Evolutionary conservation across 129 eudicot genomes (phyloP), one percentile per base, ranked within the genome.

Genomic region (Centella asiatica): DNA sequence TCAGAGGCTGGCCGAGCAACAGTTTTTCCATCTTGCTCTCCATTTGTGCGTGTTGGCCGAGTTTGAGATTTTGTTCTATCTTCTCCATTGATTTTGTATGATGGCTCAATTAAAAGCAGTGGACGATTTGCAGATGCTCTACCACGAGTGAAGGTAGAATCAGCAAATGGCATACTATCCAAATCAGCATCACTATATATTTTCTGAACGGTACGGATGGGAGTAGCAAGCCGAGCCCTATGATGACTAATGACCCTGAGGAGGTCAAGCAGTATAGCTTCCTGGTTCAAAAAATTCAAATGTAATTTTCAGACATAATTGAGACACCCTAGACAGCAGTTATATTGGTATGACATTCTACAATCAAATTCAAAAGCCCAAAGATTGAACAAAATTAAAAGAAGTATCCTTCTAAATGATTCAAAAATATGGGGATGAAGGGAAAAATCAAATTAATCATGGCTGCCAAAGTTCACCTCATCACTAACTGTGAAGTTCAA

Each of bases 161-260:
- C 94, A 19, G 89, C 76, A 81, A 76, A 81, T 57, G 95, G 86
- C 54, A 75, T 66, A 59, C 74, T 77, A 50, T 87, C 98, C 69
- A 86, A 60, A 59, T 90, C 95, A 28, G 94, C 58, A 55, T 90
- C 94, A 23, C 71, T 74, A 27, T 70, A 84, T 73, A 84, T 70
- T 55, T 90, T 90, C 59, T 87, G 95, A 58, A 90, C 92, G 31
- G 98, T 83, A 37, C 98, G 98, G 27, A 90, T 84, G 31, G 98
- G 98, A 28, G 98, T 90, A 64, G 98, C 98, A 64, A 90, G 86
- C 28, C 98, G 90, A 27, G 98, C 98, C 32, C 90, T 75, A 69
- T 90, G 98, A 66, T 90, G 95, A 58, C 84, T 77, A 54, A 90
- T 81, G 58, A 90, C 95, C 69, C 98, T 84, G 29, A 90, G 80